These are phyloP conservation scores for Amaranthus cruentus DNA, from an alignment of 148 eudicot species.

Conservation along the genomic window DNA sequence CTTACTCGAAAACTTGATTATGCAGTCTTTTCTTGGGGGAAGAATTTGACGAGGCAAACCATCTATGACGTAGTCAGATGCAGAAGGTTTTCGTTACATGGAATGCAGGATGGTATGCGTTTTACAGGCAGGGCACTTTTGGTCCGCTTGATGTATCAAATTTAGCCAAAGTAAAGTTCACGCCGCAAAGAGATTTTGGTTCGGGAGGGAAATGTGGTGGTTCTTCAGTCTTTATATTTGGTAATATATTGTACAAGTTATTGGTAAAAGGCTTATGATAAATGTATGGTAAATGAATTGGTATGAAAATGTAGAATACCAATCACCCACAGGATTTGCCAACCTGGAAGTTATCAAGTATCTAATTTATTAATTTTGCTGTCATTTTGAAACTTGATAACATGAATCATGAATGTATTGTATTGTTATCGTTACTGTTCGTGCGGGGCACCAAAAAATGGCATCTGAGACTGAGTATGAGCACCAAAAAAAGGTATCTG, in stretches of 20 bases:
- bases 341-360: neutral
- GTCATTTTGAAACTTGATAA: neutral
- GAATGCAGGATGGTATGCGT: neutral
- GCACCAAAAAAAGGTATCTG: neutral
- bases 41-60: constrained; percentile 6
- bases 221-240: no score
- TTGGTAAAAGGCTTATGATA: neutral
- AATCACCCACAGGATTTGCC: neutral
- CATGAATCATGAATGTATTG: neutral
- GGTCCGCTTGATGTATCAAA: neutral
- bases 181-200: neutral
- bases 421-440: neutral
- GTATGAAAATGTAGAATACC: neutral
- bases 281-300: neutral
- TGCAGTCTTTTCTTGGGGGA: constrained; percentile 27
- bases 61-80: neutral
- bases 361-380: neutral
- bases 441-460: constrained; percentile 1
- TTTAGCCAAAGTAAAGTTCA: neutral
- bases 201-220: no score
- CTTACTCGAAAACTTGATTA: neutral
- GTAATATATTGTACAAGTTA: neutral
- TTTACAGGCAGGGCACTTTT: neutral
- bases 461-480: neutral
- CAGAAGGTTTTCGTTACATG: neutral